Percentiles rank a stretch among this genome's conserved stretches.
Conservation (phyloP, 768 basidiomycete species). For the Trametes punicea region DNA sequence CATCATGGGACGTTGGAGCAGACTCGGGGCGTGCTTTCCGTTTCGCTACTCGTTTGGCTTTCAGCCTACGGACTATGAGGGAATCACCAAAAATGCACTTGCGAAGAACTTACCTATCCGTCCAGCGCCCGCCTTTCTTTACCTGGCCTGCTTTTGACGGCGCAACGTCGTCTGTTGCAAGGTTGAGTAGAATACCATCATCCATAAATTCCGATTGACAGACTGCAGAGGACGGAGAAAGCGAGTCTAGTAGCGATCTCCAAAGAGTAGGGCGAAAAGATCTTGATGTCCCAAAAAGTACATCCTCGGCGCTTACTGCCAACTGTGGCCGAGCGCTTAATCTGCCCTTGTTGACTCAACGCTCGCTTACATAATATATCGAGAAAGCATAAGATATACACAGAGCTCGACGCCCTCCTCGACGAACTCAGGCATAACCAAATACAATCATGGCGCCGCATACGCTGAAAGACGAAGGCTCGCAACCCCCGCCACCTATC, state of each 20-base stretch:
- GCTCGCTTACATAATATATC: slow-evolving; percentile 13
- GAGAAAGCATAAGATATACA: slow-evolving; percentile 14
- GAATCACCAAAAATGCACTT: slow-evolving; percentile 11
- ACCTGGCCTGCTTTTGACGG: neutral
- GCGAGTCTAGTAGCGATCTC: neutral
- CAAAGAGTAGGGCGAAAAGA: neutral
- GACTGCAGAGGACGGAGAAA: neutral
- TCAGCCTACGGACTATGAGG: slow-evolving; percentile 47
- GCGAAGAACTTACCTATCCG: slow-evolving; percentile 55
- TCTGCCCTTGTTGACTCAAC: slow-evolving; percentile 1
- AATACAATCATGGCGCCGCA: slow-evolving; percentile 28
- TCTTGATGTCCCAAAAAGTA: slow-evolving; percentile 3
- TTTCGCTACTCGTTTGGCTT: slow-evolving; percentile 69
- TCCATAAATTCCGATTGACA: slow-evolving; percentile 47
- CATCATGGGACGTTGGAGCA: slow-evolving; percentile 14
- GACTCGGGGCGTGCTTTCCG: slow-evolving; percentile 45
- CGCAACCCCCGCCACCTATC: slow-evolving; percentile 55
- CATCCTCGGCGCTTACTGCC: slow-evolving; percentile 2
- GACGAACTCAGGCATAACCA: neutral
- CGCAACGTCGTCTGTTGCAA: slow-evolving; percentile 34
- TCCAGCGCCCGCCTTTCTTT: slow-evolving; percentile 71
- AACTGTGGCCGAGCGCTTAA: neutral
- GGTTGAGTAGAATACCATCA: slow-evolving; percentile 73
- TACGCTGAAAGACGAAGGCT: slow-evolving; percentile 35
- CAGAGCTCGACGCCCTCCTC: neutral